Percentiles rank a stretch among this genome's conserved stretches.
Evolutionary conservation across 192 early-diverging fungal species (phyloP).

Genomic region (Ambispora gerdemannii): DNA sequence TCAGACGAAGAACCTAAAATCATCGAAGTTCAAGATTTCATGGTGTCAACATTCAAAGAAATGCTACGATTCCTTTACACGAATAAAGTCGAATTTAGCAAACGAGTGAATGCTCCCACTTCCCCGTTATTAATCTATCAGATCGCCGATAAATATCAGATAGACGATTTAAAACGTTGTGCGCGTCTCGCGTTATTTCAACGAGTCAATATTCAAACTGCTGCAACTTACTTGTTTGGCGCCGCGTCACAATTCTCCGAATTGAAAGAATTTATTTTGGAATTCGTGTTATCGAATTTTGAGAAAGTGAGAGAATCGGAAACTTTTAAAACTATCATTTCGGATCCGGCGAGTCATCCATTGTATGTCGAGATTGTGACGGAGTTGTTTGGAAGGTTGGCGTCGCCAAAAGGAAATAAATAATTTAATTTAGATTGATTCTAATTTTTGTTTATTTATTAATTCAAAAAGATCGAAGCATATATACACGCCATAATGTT

Average conservation of each 20-base stretch:
- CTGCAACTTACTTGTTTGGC: neutral
- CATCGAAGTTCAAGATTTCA: neutral
- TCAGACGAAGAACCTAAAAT: neutral
- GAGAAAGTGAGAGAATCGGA: neutral
- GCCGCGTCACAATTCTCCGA: neutral
- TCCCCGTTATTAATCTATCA: neutral
- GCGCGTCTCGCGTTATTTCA: neutral
- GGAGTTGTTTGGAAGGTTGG: neutral
- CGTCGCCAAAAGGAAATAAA: neutral
- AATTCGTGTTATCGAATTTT: neutral
- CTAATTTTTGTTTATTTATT: too few relatives aligned
- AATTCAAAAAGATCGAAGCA: too few relatives aligned
- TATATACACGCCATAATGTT: too few relatives aligned
- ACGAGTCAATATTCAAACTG: neutral
- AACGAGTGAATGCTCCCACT: neutral
- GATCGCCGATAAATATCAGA: neutral
- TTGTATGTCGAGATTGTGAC: neutral
- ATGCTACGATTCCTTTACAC: conserved; percentile 13
- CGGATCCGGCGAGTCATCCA: neutral
- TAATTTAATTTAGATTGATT: too few relatives aligned
- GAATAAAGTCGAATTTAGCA: neutral
- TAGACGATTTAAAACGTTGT: neutral
- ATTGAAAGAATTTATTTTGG: neutral
- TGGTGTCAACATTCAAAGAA: neutral
- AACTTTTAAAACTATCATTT: neutral